Conservation (phyloP, 1,284 basidiomycete species). For the Ceratobasidium sp. region DNA sequence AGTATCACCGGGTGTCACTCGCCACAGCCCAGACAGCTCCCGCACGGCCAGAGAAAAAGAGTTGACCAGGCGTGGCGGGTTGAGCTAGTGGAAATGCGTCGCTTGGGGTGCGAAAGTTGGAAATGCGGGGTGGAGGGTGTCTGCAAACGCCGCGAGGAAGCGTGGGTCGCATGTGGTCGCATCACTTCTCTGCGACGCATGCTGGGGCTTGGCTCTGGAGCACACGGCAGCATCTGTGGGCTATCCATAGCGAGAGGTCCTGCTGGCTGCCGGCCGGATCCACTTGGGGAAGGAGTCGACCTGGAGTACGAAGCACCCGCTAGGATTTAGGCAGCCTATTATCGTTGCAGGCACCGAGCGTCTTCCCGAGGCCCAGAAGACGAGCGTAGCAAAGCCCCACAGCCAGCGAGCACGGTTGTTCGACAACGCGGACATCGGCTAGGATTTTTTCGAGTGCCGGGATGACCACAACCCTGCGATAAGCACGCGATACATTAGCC, state of each 20-base stretch:
- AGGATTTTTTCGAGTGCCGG: not conserved
- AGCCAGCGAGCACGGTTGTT: not conserved
- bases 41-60: not conserved
- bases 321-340: not conserved
- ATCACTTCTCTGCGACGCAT: conserved; percentile 37
- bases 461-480: not conserved
- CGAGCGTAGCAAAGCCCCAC: not conserved
- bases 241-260: not conserved
- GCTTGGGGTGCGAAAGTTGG: conserved; percentile 3
- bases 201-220: conserved; percentile 7
- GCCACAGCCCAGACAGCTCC: not conserved
- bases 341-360: conserved; percentile 4
- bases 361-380: conserved; percentile 4
- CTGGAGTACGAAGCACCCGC: not conserved
- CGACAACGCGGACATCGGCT: not conserved
- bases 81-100: not conserved
- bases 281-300: not conserved
- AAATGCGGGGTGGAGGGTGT: conserved; percentile 3
- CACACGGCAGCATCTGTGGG: conserved; percentile 20
- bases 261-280: conserved; percentile 9
- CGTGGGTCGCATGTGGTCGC: conserved; percentile 25
- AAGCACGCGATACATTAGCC: conserved; percentile 10
- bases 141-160: conserved; percentile 1
- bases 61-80: not conserved
- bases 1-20: conserved; percentile 27